Conservation (phyloP, 345 rosid genomes). For the Firmiana major region DNA sequence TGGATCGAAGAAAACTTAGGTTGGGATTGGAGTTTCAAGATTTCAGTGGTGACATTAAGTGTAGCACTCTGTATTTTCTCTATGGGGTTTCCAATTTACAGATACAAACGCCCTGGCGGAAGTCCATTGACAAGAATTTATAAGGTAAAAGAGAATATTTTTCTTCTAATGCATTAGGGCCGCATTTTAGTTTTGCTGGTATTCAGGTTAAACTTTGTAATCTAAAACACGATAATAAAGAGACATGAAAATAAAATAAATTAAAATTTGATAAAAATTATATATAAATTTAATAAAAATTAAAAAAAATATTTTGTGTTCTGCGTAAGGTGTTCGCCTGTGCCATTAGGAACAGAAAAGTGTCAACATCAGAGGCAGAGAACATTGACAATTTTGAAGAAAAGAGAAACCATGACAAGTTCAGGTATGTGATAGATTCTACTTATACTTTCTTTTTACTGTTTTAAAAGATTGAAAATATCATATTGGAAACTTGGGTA, state of each 20-base stretch:
- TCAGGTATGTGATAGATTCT: slow-evolving; percentile 27
- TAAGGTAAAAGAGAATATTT: slow-evolving; percentile 21
- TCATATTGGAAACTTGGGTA: neutral
- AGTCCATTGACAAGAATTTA: slow-evolving; percentile 41
- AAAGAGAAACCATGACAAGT: slow-evolving; percentile 24
- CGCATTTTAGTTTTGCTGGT: no score
- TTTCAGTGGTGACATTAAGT: slow-evolving; percentile 23
- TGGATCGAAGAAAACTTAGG: slow-evolving; percentile 66
- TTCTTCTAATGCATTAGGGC: no score
- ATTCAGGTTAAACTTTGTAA: no score
- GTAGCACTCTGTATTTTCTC: slow-evolving; percentile 38
- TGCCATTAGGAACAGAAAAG: slow-evolving; percentile 40
- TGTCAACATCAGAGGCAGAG: slow-evolving; percentile 17
- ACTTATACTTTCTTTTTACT: neutral
- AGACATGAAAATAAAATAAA: no score
- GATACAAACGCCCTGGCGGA: slow-evolving; percentile 44
- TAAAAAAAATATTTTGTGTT: no score
- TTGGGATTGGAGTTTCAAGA: slow-evolving; percentile 43
- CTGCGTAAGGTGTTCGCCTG: slow-evolving; percentile 23
- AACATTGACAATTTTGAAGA: slow-evolving; percentile 10
- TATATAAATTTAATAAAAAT: no score
- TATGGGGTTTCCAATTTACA: slow-evolving; percentile 41
- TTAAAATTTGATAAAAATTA: no score
- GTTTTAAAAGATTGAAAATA: neutral
- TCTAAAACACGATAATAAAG: no score